Base-by-base conservation (phyloP, 2,329 filamentous ascomycete genomes). In the Ceratocystis smalleyi region DNA sequence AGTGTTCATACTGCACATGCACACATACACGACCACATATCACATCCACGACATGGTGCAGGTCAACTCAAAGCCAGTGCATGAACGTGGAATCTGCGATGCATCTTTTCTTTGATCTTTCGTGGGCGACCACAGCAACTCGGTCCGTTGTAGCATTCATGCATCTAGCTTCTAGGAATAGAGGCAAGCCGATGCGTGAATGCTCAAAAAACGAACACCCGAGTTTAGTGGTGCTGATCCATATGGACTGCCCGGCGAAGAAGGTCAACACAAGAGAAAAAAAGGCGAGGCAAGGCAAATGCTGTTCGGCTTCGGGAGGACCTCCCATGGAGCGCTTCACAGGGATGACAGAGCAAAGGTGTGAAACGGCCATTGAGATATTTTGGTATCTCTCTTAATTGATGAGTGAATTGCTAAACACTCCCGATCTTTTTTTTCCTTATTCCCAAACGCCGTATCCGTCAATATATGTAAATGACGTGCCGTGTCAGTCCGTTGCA, bases 321-420 rank as follows among this genome's bases (percentile, higher is more conserved):
- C 83, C 84, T 87, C 85, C 83, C 83, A 86, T 86, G 84, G 83
- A 86, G 75, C 84, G 85, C 81, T 83, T 85, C 84, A 86, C 83
- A 78, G 73, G 75, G 73, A 64, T 70, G 74, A 74, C 74, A 70
- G 70, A 72, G 69, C 72, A 61, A 72, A 68, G 12, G 69, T 78
- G 82, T 84, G 84, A 87, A 85, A 86, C 81, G 84, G 85, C 85
- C 85, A 86, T 86, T 82, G 79, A 83, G 78, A 83, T 77, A 75
- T 63, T 67, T 47, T 76, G 75, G 70, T 68, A 73, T 75, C 73
- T 77, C 74, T 74, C 74, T 75, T 71, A 73, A 71, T 67, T 65
- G 54, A 65, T 65, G 49, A 67, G 60, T 61, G 65, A 51, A 59
- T 60, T 63, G 51, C 61, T 61, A 62, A 62, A 64, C 61, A 55